Percentiles rank a stretch among this genome's conserved stretches.
phyloP scores from a whole-genome alignment of 805 yeast species.

The Saturnispora halmiae region DNA sequence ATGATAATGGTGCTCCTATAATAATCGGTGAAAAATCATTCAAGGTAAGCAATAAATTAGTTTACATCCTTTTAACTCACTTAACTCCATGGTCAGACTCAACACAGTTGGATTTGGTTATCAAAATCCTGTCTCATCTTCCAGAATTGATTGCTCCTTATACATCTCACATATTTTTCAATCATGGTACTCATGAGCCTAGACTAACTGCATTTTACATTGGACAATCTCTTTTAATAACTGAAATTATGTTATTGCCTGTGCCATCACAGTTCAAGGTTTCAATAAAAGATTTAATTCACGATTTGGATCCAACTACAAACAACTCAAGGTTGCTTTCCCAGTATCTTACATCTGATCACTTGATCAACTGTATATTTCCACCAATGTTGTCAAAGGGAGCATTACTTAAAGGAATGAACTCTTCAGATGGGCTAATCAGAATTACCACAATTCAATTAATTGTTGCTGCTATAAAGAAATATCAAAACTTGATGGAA shows the following conservation, averaged over 20 bases:
- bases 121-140: constrained; percentile 39
- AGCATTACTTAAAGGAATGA: constrained; percentile 51
- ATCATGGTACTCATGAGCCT: constrained; percentile 72
- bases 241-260: constrained; percentile 49
- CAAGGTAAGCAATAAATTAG: constrained; percentile 56
- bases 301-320: constrained; percentile 5
- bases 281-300: constrained; percentile 10
- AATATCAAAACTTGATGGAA: constrained; percentile 36
- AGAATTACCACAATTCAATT: constrained; percentile 58
- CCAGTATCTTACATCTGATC: constrained; percentile 13
- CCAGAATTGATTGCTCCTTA: constrained; percentile 75
- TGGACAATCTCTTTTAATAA: constrained; percentile 55
- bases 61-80: constrained; percentile 51
- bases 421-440: constrained; percentile 40
- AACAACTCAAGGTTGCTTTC: neutral
- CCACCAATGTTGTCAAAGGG: constrained; percentile 57
- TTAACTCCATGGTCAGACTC: constrained; percentile 79
- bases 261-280: constrained; percentile 35
- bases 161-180: constrained; percentile 42
- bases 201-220: constrained; percentile 75
- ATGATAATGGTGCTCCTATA: constrained; percentile 34
- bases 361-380: constrained; percentile 46
- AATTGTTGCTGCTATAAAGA: constrained; percentile 43
- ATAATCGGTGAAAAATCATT: constrained; percentile 43
- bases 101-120: constrained; percentile 46